These are phyloP conservation scores for Alternaria triticimaculans DNA, from an alignment of 2,329 filamentous ascomycete species.

Conservation along the genomic window DNA sequence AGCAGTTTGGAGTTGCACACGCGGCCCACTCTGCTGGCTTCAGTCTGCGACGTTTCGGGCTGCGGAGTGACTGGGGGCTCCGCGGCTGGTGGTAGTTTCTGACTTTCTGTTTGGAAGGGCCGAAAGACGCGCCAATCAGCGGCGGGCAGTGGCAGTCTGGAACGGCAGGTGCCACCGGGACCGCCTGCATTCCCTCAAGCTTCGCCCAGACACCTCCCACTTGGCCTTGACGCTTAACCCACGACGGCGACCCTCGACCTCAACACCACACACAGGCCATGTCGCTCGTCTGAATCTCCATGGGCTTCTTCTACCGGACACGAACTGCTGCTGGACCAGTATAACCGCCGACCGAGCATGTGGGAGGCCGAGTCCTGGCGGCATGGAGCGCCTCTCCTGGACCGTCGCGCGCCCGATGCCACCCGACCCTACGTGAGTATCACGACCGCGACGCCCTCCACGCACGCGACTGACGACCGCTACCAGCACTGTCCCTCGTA, in stretches of 20 bases:
- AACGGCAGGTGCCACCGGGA: constrained; percentile 19
- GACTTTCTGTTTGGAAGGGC: constrained; percentile 7
- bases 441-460: constrained; percentile 3
- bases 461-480: constrained; percentile 29
- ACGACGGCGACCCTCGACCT: constrained; percentile 15
- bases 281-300: constrained; percentile 31
- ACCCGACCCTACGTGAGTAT: constrained; percentile 42
- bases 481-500: constrained; percentile 66
- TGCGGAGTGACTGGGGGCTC: constrained; percentile 3
- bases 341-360: constrained; percentile 42
- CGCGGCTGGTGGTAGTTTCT: not conserved
- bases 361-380: constrained; percentile 32
- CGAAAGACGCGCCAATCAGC: constrained; percentile 3
- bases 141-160: constrained; percentile 5
- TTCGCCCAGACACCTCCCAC: constrained; percentile 33
- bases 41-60: constrained; percentile 10
- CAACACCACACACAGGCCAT: constrained; percentile 19
- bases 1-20: not conserved
- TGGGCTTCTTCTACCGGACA: constrained; percentile 33
- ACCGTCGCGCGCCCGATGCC: constrained; percentile 32
- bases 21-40: not conserved
- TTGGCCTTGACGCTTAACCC: constrained; percentile 31
- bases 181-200: constrained; percentile 16
- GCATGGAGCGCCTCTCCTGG: constrained; percentile 30
- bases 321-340: constrained; percentile 44